Percentiles rank a stretch among this genome's conserved stretches.
Conservation (phyloP, 495 filamentous ascomycete genomes). For the Aspergillus heteromorphus region DNA sequence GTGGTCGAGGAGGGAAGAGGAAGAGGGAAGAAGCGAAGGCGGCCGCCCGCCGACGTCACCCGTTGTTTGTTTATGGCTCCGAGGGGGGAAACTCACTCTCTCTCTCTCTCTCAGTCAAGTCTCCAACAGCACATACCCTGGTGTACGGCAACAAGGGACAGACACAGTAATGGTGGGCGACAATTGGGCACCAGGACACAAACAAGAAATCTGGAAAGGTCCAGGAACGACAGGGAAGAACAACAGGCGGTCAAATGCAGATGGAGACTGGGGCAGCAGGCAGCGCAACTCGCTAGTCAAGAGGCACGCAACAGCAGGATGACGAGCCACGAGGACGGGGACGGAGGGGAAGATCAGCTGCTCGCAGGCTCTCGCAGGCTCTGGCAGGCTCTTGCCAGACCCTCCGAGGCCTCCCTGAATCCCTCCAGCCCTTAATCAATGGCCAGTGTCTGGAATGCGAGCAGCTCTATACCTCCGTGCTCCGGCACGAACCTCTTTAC, state of each 20-base stretch:
- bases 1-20: slow-evolving; percentile 7
- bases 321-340: too few species aligned
- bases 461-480: not conserved
- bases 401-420: too few species aligned
- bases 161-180: not conserved
- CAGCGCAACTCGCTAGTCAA: not conserved
- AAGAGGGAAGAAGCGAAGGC: not conserved
- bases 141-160: not conserved
- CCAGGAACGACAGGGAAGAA: not conserved
- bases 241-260: slow-evolving; percentile 3
- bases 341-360: not conserved
- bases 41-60: slow-evolving; percentile 11
- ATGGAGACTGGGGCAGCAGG: not conserved
- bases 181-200: not conserved
- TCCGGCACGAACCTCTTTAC: not conserved
- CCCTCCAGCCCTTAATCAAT: too few species aligned
- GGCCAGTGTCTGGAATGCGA: too few species aligned
- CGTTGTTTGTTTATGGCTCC: slow-evolving; percentile 12
- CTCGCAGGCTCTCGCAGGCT: too few species aligned
- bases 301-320: not conserved
- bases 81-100: slow-evolving; percentile 5
- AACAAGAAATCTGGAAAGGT: slow-evolving; percentile 6
- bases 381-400: too few species aligned
- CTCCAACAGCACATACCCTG: slow-evolving; percentile 9
- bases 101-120: slow-evolving; percentile 4